Conservation (phyloP, 2,329 filamentous ascomycete genomes). For the Dothiorella sarmentorum region DNA sequence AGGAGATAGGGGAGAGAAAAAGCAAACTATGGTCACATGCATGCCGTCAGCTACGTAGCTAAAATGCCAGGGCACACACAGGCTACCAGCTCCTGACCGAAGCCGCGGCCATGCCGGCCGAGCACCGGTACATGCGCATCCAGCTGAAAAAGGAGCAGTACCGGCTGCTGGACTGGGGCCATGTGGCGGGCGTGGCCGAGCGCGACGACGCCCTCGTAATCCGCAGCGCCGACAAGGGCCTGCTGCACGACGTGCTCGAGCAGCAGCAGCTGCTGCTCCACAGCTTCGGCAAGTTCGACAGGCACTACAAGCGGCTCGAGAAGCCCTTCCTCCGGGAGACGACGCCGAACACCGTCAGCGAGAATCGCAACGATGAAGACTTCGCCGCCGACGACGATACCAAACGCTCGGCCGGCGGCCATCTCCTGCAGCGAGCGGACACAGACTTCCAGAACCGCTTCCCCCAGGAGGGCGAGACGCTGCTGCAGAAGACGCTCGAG, state of each 20-base stretch:
- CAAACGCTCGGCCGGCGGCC: background rate
- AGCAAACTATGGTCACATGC: no score
- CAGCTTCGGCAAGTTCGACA: conserved; percentile 32
- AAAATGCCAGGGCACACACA: conserved; percentile 1
- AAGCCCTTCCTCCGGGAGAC: conserved; percentile 32
- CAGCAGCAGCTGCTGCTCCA: conserved; percentile 32
- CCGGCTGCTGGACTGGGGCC: conserved; percentile 38
- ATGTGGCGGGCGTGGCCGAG: conserved; percentile 32
- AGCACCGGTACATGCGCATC: conserved; percentile 35
- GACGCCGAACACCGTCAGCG: no score
- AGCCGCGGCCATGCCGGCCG: conserved; percentile 31
- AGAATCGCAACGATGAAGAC: conserved; percentile 19
- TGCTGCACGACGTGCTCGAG: conserved; percentile 35
- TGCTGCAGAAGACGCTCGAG: conserved; percentile 30
- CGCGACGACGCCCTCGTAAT: conserved; percentile 32
- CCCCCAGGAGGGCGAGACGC: conserved; percentile 26
- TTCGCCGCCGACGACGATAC: background rate
- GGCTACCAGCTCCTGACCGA: conserved; percentile 39
- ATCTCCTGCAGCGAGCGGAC: conserved; percentile 21
- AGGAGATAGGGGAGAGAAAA: no score
- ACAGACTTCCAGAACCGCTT: conserved; percentile 29
- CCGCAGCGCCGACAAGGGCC: conserved; percentile 31
- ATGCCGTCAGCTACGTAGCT: no score
- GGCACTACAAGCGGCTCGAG: conserved; percentile 29
- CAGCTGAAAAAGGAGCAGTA: conserved; percentile 38